These are phyloP conservation scores for Cyberlindnera xishuangbannaensis DNA, from an alignment of 805 yeast genomes.

Conservation along the genomic window DNA sequence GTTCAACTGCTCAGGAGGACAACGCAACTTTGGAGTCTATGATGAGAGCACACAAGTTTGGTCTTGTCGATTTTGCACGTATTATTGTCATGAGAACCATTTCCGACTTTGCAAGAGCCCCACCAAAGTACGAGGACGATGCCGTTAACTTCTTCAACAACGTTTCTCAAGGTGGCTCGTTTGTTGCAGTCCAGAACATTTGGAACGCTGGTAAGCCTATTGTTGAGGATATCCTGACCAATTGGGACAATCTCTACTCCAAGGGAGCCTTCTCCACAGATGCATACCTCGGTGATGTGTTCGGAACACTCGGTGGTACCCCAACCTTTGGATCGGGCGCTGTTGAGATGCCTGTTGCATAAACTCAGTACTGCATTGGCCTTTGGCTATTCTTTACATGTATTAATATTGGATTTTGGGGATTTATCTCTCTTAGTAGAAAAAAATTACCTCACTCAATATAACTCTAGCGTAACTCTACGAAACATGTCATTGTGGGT, in stretches of 20 bases:
- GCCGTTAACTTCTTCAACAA: constrained; percentile 13
- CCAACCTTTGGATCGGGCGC: constrained; percentile 13
- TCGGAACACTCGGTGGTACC: constrained; percentile 13
- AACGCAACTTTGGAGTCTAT: constrained; percentile 12
- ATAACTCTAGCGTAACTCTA: too few species aligned
- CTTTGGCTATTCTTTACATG: too few species aligned
- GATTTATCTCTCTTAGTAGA: too few species aligned
- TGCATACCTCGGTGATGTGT: constrained; percentile 13
- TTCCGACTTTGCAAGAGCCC: constrained; percentile 12
- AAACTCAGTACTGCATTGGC: too few species aligned
- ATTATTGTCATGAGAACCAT: constrained; percentile 12
- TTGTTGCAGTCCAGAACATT: constrained; percentile 10
- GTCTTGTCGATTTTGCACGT: constrained; percentile 9
- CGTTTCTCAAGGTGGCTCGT: constrained; percentile 14
- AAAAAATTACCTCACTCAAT: too few species aligned
- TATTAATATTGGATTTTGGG: too few species aligned
- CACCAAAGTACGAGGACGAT: constrained; percentile 9
- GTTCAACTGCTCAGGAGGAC: constrained; percentile 14
- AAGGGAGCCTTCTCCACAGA: constrained; percentile 10
- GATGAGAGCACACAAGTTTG: constrained; percentile 11
- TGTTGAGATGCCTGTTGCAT: constrained; percentile 4
- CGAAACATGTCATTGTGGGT: too few species aligned
- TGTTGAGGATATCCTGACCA: constrained; percentile 10
- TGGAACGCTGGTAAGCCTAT: constrained; percentile 12
- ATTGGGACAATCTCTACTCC: constrained; percentile 13